Evolutionary conservation across 495 filamentous ascomycete genomes (phyloP).

Genomic region (Hypoxylon crocopeplum): DNA sequence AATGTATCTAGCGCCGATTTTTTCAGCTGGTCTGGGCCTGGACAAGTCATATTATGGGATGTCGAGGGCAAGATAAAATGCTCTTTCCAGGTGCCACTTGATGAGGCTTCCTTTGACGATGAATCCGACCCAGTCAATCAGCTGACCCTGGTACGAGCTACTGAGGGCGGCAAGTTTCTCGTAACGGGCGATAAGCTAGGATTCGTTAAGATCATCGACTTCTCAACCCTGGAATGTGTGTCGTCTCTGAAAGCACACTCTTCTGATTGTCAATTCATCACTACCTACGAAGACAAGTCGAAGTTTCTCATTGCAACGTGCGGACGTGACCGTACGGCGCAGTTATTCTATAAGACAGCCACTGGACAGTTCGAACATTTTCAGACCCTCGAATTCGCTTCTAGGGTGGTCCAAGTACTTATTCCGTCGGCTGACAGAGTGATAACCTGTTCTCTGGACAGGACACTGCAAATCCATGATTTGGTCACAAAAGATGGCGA

Average conservation of each 20-base stretch:
- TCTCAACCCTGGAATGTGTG: constrained; percentile 56
- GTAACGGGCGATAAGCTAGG: constrained; percentile 86
- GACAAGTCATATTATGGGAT: constrained; percentile 82
- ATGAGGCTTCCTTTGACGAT: constrained; percentile 63
- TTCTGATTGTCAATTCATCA: constrained; percentile 84
- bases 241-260: constrained; percentile 83
- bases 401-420: constrained; percentile 56
- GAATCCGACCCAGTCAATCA: constrained; percentile 72
- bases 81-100: constrained; percentile 70
- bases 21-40: constrained; percentile 84
- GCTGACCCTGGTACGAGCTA: constrained; percentile 71
- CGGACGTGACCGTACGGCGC: constrained; percentile 87
- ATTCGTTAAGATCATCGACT: constrained; percentile 68
- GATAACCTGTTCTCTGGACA: constrained; percentile 86
- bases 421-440: constrained; percentile 64
- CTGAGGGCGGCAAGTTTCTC: constrained; percentile 65
- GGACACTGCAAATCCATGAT: constrained; percentile 80
- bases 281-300: constrained; percentile 62
- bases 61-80: constrained; percentile 69
- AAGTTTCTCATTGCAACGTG: constrained; percentile 74
- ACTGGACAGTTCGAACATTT: constrained; percentile 56
- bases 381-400: constrained; percentile 56
- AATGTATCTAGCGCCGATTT: constrained; percentile 71
- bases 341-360: constrained; percentile 73
- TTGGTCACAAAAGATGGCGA: constrained; percentile 75